A percentile compares a stretch with the other conserved stretches of the same genome.
These are phyloP conservation scores for Tilletia indica DNA, from an alignment of 1,284 basidiomycete genomes.

Conservation along the genomic window DNA sequence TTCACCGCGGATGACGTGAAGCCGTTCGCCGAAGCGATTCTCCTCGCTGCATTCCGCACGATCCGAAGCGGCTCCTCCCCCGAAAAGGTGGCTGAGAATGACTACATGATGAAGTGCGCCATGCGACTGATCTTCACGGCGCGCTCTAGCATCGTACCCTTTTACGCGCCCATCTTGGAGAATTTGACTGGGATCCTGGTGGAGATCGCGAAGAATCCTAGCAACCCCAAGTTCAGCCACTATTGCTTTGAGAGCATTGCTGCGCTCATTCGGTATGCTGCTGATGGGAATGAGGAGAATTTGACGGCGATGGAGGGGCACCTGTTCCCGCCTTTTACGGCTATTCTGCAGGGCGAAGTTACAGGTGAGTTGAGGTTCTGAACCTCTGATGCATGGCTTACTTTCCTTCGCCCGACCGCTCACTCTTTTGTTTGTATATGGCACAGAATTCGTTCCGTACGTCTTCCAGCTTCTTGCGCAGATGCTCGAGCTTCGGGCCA, in stretches of 20 bases:
- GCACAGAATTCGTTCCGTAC: conserved; percentile 88
- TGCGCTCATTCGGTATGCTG: conserved; percentile 71
- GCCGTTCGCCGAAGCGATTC: conserved; percentile 72
- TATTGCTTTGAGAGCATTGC: conserved; percentile 95
- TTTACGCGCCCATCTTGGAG: conserved; percentile 68
- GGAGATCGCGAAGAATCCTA: conserved; percentile 89
- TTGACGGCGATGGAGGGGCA: conserved; percentile 75
- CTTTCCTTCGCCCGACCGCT: neutral
- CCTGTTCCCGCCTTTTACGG: conserved; percentile 77
- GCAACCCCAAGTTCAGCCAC: conserved; percentile 95
- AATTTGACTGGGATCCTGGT: conserved; percentile 79
- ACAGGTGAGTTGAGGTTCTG: conserved; percentile 66
- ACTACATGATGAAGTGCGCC: conserved; percentile 96
- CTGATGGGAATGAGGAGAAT: conserved; percentile 65
- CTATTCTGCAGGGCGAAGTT: conserved; percentile 86
- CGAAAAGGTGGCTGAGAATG: conserved; percentile 95
- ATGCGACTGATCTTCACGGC: conserved; percentile 93
- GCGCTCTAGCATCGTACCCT: conserved; percentile 71
- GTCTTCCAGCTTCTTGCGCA: conserved; percentile 95
- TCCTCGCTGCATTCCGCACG: conserved; percentile 75
- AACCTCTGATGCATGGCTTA: neutral
- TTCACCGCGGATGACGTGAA: conserved; percentile 83
- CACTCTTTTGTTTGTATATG: neutral
- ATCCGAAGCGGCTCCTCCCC: conserved; percentile 80
- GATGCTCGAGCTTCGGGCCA: conserved; percentile 80